These are phyloP conservation scores for Trapa incisa DNA, from an alignment of 345 rosid species.

Conservation along the genomic window DNA sequence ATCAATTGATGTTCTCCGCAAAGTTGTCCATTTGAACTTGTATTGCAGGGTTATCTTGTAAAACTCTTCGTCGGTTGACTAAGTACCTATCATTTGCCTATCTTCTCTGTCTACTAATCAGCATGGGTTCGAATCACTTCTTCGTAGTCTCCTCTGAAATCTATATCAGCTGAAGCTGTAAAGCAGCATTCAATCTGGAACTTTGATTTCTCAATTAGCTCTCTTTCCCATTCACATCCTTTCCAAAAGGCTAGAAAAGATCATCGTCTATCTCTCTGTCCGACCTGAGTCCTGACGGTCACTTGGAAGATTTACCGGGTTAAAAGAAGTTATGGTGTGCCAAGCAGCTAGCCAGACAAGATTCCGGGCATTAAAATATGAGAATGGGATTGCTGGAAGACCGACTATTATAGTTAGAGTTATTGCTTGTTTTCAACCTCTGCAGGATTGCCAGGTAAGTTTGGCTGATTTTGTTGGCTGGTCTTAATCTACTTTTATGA, in stretches of 20 bases:
- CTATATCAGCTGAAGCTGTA: slow-evolving; percentile 42
- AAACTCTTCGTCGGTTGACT: not conserved
- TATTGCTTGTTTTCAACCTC: slow-evolving; percentile 80
- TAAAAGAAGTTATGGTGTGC: slow-evolving; percentile 79
- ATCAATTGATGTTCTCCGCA: slow-evolving; percentile 46
- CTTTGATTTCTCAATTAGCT: not conserved
- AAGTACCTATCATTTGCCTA: not conserved
- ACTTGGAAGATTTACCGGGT: slow-evolving; percentile 11
- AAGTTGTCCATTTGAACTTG: slow-evolving; percentile 46
- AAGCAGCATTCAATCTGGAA: not conserved
- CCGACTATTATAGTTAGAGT: slow-evolving; percentile 68
- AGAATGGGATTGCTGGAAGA: slow-evolving; percentile 68
- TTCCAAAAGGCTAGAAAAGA: not conserved
- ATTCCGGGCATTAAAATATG: slow-evolving; percentile 74
- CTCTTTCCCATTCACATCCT: not conserved
- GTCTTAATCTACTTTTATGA: not conserved
- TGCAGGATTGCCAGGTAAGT: slow-evolving; percentile 75
- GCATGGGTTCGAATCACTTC: slow-evolving; percentile 51
- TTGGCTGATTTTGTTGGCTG: not conserved
- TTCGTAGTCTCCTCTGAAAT: slow-evolving; percentile 43
- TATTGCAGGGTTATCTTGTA: slow-evolving; percentile 75
- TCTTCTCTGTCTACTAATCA: not conserved
- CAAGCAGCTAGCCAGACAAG: slow-evolving; percentile 81
- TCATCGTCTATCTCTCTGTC: not conserved
- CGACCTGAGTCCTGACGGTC: not conserved